Conservation (phyloP, 371 early-diverging fungal species). For the Rhizomucor miehei region DNA sequence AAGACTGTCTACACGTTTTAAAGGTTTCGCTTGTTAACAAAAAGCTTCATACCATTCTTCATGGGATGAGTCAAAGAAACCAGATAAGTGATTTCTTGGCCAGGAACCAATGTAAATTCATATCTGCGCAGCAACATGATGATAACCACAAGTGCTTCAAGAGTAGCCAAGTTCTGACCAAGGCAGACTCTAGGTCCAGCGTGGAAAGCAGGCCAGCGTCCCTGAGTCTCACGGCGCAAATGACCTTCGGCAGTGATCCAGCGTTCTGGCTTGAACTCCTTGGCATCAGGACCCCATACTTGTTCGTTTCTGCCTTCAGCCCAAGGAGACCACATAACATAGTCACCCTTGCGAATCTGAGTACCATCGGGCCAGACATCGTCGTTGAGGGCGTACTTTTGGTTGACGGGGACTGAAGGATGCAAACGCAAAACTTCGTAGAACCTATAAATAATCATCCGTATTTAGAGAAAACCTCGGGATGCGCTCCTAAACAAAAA, state of each 20-base stretch:
- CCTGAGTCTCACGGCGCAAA: constrained; percentile 23
- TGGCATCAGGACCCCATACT: constrained; percentile 62
- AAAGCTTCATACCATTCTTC: constrained; percentile 42
- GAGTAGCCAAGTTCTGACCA: constrained; percentile 49
- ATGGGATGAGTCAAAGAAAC: constrained; percentile 50
- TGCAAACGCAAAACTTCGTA: constrained; percentile 68
- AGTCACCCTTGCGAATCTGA: constrained; percentile 53
- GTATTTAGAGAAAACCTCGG: too few species aligned
- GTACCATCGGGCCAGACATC: constrained; percentile 72
- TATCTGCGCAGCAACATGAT: constrained; percentile 46
- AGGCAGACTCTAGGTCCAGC: constrained; percentile 43
- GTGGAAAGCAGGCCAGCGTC: constrained; percentile 47
- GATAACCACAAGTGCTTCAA: constrained; percentile 49
- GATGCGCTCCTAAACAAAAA: too few species aligned
- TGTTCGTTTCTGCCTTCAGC: constrained; percentile 49
- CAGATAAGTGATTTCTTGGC: constrained; percentile 33
- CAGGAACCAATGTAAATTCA: constrained; percentile 41
- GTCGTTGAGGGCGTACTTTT: constrained; percentile 63
- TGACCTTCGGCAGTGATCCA: constrained; percentile 42
- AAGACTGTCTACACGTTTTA: too few species aligned
- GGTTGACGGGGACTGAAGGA: constrained; percentile 68
- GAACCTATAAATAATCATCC: constrained; percentile 18
- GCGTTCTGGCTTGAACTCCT: constrained; percentile 58
- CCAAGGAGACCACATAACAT: constrained; percentile 48
- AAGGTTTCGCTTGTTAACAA: constrained; percentile 24